These are phyloP conservation scores for Vigna trinervia DNA, from an alignment of 306 rosid genomes.

Conservation along the genomic window DNA sequence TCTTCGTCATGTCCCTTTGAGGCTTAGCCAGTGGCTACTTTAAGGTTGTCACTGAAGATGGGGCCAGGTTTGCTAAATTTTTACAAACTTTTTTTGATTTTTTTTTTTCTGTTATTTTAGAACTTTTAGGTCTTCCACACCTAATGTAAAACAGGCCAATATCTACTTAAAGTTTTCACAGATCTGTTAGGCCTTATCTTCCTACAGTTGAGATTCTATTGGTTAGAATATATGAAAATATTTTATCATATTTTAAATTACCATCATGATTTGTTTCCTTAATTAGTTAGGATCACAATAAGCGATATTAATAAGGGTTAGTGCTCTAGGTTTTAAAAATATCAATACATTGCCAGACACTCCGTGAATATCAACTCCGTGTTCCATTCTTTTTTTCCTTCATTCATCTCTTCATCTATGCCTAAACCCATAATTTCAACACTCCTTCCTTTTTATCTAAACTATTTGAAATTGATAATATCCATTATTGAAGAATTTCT, in stretches of 20 bases:
- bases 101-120: not conserved
- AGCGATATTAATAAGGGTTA: not conserved
- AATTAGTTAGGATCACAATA: not conserved
- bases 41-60: constrained; percentile 1
- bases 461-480: constrained; percentile 17
- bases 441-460: constrained; percentile 29
- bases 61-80: not conserved
- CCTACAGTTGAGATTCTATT: not conserved
- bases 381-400: not conserved
- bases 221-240: not conserved
- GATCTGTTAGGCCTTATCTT: constrained; percentile 3
- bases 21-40: constrained; percentile 20
- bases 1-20: not conserved
- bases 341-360: not conserved
- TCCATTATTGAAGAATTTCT: constrained; percentile 26
- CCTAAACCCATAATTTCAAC: constrained; percentile 2
- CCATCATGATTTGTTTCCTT: constrained; percentile 4
- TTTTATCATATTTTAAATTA: not conserved
- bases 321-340: not conserved
- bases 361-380: not conserved
- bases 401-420: not conserved
- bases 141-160: not conserved
- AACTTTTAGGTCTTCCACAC: not conserved
- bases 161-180: not conserved
- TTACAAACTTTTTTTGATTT: not conserved